Evolutionary conservation across 768 basidiomycete genomes (phyloP).

Genomic region (Mycena crocata): DNA sequence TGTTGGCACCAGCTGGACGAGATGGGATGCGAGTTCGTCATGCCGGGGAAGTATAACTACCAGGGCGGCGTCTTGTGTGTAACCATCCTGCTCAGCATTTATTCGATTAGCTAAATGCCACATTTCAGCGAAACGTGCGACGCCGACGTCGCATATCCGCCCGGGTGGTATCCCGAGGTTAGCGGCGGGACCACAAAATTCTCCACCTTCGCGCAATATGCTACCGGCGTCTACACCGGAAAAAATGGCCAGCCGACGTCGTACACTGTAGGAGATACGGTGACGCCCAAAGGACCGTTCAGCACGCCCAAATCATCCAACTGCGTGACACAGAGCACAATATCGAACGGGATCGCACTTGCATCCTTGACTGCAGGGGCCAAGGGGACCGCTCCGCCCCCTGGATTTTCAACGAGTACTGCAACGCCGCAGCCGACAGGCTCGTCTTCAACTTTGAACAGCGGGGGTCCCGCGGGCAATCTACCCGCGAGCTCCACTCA

Average conservation of each 20-base stretch:
- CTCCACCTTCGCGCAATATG: constrained; percentile 57
- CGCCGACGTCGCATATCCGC: constrained; percentile 57
- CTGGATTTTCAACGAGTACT: not conserved
- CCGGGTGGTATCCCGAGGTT: constrained; percentile 57
- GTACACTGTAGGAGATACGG: constrained; percentile 53
- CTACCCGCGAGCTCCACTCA: no score
- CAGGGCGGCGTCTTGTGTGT: constrained; percentile 54
- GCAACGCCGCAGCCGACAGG: not conserved
- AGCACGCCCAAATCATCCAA: constrained; percentile 54
- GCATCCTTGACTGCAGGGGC: constrained; percentile 23
- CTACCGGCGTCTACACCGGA: constrained; percentile 46
- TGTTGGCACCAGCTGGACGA: constrained; percentile 59
- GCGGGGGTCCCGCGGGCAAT: no score
- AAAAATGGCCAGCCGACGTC: constrained; percentile 34
- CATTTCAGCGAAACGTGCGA: constrained; percentile 49
- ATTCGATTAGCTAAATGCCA: not conserved
- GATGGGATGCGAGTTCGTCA: constrained; percentile 55
- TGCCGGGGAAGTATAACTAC: constrained; percentile 56
- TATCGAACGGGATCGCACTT: constrained; percentile 52
- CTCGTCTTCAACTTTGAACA: no score
- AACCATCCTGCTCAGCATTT: not conserved
- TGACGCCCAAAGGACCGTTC: constrained; percentile 51
- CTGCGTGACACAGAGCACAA: constrained; percentile 49
- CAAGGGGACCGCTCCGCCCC: not conserved
- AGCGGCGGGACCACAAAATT: constrained; percentile 50